These are phyloP conservation scores for Fusarium sp. DNA, from an alignment of 2,329 filamentous ascomycete genomes.

Conservation along the genomic window DNA sequence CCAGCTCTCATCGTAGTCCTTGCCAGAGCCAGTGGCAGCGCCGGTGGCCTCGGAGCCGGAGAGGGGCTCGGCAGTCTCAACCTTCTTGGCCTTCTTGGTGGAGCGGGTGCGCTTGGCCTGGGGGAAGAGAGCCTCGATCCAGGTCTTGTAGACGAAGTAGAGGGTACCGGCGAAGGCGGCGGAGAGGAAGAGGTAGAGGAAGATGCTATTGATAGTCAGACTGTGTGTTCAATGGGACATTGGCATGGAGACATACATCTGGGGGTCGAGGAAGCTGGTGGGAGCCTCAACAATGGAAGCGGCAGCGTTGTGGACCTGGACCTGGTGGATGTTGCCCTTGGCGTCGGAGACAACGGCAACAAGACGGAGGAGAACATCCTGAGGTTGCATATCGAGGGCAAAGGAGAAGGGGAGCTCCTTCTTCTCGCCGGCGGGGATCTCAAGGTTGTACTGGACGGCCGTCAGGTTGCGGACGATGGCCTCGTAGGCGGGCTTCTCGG, in stretches of 20 bases:
- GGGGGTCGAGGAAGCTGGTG: slow-evolving; percentile 91
- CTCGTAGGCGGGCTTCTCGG: slow-evolving; percentile 57
- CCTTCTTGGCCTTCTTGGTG: slow-evolving; percentile 75
- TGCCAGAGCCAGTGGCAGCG: slow-evolving; percentile 74
- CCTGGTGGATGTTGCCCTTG: slow-evolving; percentile 77
- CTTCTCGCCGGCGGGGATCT: slow-evolving; percentile 80
- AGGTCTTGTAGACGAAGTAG: slow-evolving; percentile 99
- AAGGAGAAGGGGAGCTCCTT: slow-evolving; percentile 86
- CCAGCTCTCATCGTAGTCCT: slow-evolving; percentile 92
- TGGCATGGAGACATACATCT: slow-evolving; percentile 77
- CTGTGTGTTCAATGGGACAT: background rate
- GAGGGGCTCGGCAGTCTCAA: slow-evolving; percentile 70
- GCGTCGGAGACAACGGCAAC: slow-evolving; percentile 77
- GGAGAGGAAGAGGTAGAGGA: slow-evolving; percentile 93
- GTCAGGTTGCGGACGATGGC: slow-evolving; percentile 87
- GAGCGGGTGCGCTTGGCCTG: slow-evolving; percentile 80
- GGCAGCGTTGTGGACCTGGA: slow-evolving; percentile 83
- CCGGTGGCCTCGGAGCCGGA: slow-evolving; percentile 78
- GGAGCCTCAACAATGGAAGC: slow-evolving; percentile 91
- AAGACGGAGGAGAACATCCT: slow-evolving; percentile 85
- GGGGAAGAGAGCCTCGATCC: slow-evolving; percentile 95
- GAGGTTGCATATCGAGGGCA: slow-evolving; percentile 90
- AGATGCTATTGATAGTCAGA: slow-evolving; percentile 75
- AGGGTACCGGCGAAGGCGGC: slow-evolving; percentile 81
- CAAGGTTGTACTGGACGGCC: slow-evolving; percentile 76